Percentiles rank a stretch among this genome's conserved stretches.
These are phyloP conservation scores for Penicillium sp. DNA, from an alignment of 2,329 filamentous ascomycete genomes.

Conservation along the genomic window DNA sequence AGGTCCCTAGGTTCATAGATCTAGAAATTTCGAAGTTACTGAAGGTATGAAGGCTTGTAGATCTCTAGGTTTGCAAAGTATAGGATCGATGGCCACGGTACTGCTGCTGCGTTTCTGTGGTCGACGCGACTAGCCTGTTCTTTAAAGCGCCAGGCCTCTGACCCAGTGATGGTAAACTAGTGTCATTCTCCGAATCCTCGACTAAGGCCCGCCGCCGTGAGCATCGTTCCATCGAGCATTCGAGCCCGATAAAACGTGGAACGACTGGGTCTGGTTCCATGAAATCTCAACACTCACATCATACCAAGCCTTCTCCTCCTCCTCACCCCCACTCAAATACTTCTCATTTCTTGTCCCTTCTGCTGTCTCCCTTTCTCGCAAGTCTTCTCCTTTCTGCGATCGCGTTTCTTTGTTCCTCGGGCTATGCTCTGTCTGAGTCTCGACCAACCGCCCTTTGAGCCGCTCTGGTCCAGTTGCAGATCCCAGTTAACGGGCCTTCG, in stretches of 20 bases:
- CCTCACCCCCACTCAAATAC: background rate
- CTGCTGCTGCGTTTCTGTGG: background rate
- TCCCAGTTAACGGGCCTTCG: background rate
- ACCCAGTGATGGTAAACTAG: background rate
- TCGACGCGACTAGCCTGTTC: background rate
- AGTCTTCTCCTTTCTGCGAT: background rate
- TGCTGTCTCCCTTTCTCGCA: background rate
- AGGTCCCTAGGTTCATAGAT: background rate
- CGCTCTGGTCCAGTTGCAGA: slow-evolving; percentile 20
- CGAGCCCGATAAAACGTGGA: background rate
- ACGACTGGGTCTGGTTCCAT: slow-evolving; percentile 6
- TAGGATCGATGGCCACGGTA: background rate
- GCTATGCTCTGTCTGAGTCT: slow-evolving; percentile 8
- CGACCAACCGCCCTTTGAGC: slow-evolving; percentile 4
- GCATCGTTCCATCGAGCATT: background rate
- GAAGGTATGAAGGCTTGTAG: background rate
- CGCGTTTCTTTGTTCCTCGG: slow-evolving; percentile 6
- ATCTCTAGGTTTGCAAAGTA: background rate
- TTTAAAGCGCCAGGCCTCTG: background rate
- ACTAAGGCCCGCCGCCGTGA: background rate
- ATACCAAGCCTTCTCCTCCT: background rate
- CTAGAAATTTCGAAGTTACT: too few relatives aligned
- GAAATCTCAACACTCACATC: background rate
- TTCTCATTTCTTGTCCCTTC: background rate
- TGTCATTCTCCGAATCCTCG: background rate